Percentiles rank a stretch among this genome's conserved stretches.
Evolutionary conservation across 75 land plant genomes (phyloP).

Genomic region (Larix kaempferi): DNA sequence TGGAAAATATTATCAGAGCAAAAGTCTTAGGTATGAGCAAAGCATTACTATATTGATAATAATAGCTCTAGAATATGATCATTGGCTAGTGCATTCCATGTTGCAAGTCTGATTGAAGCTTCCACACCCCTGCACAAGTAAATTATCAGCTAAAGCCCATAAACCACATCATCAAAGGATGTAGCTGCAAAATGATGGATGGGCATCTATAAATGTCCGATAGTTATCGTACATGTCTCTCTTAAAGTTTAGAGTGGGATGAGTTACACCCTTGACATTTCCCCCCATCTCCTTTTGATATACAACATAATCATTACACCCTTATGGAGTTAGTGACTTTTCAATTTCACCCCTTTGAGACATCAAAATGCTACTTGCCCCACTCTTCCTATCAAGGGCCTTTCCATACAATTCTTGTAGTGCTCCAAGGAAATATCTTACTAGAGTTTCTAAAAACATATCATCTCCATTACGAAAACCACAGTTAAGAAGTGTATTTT

Average conservation of each 20-base stretch:
- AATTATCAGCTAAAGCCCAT: slow-evolving; percentile 81
- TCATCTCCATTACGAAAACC: slow-evolving; percentile 49
- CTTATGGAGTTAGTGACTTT: background rate
- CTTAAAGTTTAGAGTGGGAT: too few species aligned
- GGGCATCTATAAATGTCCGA: slow-evolving; percentile 64
- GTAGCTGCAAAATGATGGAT: slow-evolving; percentile 74
- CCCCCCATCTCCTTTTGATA: background rate
- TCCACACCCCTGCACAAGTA: slow-evolving; percentile 67
- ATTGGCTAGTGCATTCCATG: slow-evolving; percentile 72
- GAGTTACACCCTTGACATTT: too few species aligned
- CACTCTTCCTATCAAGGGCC: slow-evolving; percentile 21
- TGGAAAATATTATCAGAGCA: too few species aligned
- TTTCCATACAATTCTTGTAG: slow-evolving; percentile 67
- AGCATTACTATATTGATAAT: slow-evolving; percentile 64
- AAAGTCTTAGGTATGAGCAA: slow-evolving; percentile 40
- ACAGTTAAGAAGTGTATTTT: slow-evolving; percentile 83
- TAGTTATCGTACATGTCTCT: too few species aligned
- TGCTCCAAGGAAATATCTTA: slow-evolving; percentile 43
- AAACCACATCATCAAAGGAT: slow-evolving; percentile 81
- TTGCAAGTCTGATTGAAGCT: slow-evolving; percentile 49
- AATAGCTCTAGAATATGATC: slow-evolving; percentile 68
- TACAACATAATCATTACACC: background rate
- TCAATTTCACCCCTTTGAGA: background rate
- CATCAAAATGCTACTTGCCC: background rate
- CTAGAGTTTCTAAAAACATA: slow-evolving; percentile 60